These are phyloP conservation scores for Pneumocystis murina DNA, from an alignment of 1,139 yeast genomes.

Conservation along the genomic window DNA sequence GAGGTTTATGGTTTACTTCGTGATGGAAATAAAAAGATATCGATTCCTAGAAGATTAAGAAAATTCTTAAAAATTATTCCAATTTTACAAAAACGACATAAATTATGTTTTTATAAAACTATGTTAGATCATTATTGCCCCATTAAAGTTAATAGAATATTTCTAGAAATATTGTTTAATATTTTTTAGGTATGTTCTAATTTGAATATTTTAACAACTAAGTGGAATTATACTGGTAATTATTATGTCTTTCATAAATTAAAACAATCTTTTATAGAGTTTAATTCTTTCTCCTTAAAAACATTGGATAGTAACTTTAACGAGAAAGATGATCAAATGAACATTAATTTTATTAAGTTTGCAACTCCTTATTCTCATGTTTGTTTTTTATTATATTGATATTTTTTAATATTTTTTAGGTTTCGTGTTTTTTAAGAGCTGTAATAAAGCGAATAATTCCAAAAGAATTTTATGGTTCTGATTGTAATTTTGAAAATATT, in stretches of 20 bases:
- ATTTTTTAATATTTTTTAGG: conserved; percentile 1
- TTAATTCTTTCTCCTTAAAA: conserved; percentile 3
- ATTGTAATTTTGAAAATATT: conserved; percentile 22
- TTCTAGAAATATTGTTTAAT: background rate
- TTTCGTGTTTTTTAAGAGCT: conserved; percentile 5
- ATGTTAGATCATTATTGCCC: conserved; percentile 17
- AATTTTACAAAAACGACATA: conserved; percentile 10
- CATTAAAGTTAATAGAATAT: background rate
- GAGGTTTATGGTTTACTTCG: background rate
- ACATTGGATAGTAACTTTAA: conserved; percentile 5
- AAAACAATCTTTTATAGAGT: conserved; percentile 3
- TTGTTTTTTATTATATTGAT: background rate
- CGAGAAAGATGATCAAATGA: conserved; percentile 8
- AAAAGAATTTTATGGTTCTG: conserved; percentile 18
- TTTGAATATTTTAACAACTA: background rate
- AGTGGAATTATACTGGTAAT: background rate
- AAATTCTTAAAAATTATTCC: conserved; percentile 6
- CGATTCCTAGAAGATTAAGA: conserved; percentile 7
- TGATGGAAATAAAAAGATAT: background rate
- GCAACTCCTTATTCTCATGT: background rate
- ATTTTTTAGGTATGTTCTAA: background rate
- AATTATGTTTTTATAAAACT: conserved; percentile 14
- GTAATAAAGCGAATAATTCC: conserved; percentile 1
- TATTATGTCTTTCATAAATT: background rate
- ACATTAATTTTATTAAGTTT: conserved; percentile 20